Evolutionary conservation across 768 basidiomycete genomes (phyloP).

Genomic region (Mycena floridula): DNA sequence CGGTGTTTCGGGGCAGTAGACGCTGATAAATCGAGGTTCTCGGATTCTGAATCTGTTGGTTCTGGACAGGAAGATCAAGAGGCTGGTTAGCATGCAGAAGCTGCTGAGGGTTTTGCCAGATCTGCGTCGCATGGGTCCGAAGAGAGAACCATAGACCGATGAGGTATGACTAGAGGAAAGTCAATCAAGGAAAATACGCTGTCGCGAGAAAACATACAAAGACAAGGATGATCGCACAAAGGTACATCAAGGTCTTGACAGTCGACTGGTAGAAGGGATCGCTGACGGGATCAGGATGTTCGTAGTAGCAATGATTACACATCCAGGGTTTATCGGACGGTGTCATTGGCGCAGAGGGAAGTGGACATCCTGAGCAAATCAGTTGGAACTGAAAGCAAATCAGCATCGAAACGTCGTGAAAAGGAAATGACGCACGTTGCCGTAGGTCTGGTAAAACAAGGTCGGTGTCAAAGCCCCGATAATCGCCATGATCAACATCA

Average conservation of each 20-base stretch:
- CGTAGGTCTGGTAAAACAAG: conserved; percentile 96
- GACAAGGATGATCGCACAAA: conserved; percentile 85
- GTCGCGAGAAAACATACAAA: conserved; percentile 53
- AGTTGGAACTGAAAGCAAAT: conserved; percentile 67
- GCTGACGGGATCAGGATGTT: conserved; percentile 85
- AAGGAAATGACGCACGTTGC: conserved; percentile 61
- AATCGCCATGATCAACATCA: conserved; percentile 99
- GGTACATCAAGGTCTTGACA: conserved; percentile 93
- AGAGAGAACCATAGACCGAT: conserved; percentile 98
- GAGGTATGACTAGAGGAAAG: conserved; percentile 72
- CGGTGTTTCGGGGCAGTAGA: conserved; percentile 31
- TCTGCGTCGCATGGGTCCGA: conserved; percentile 94
- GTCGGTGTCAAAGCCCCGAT: conserved; percentile 95
- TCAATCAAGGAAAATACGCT: background rate
- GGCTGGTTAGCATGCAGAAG: conserved; percentile 69
- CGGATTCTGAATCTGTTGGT: no score
- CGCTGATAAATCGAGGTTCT: conserved; percentile 71
- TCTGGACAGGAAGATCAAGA: conserved; percentile 49
- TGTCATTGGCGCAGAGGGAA: conserved; percentile 23
- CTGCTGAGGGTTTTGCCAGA: conserved; percentile 97
- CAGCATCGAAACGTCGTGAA: conserved; percentile 1
- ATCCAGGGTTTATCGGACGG: conserved; percentile 58
- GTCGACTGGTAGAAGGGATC: conserved; percentile 97
- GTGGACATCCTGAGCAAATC: conserved; percentile 76
- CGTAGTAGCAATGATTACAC: conserved; percentile 91